phyloP scores from a whole-genome alignment of 1,284 basidiomycete genomes.

The Pseudozyma pruni region DNA sequence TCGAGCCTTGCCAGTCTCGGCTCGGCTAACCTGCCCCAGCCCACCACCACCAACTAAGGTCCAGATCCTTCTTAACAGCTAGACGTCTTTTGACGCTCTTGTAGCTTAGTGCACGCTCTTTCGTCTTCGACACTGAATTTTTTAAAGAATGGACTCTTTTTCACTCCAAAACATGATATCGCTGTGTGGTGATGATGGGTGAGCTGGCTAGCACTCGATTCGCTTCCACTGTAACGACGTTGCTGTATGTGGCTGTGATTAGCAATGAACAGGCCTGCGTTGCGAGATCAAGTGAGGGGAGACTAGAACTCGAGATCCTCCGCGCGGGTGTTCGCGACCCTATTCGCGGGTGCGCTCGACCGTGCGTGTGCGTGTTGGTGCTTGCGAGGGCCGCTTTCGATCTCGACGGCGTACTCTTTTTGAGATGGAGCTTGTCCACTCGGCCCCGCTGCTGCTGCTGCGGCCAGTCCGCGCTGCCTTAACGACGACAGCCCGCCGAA shows the following conservation, averaged over 20 bases:
- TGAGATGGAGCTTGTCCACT: neutral
- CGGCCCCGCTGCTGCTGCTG: constrained; percentile 6
- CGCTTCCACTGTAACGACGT: too few species aligned
- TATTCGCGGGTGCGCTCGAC: constrained; percentile 1
- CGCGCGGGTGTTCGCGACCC: constrained; percentile 17
- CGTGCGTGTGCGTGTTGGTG: constrained; percentile 8
- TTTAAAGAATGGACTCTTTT: too few species aligned
- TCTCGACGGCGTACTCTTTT: constrained; percentile 23
- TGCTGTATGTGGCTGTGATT: too few species aligned
- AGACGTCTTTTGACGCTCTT: too few species aligned
- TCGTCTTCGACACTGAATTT: too few species aligned
- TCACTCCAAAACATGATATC: too few species aligned
- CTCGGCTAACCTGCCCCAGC: constrained; percentile 11
- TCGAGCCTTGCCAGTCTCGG: constrained; percentile 6
- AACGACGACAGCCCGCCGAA: constrained; percentile 30
- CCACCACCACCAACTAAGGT: constrained; percentile 11
- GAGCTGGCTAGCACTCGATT: too few species aligned
- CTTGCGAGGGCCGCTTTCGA: constrained; percentile 15
- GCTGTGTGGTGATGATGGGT: too few species aligned
- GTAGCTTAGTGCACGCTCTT: too few species aligned
- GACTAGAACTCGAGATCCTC: constrained; percentile 39
- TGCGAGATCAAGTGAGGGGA: too few species aligned
- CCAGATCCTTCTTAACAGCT: too few species aligned
- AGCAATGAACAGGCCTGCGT: too few species aligned
- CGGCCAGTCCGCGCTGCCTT: constrained; percentile 35